These are phyloP conservation scores for Boletus pseudopeckii DNA, from an alignment of 768 basidiomycete species.

Conservation along the genomic window DNA sequence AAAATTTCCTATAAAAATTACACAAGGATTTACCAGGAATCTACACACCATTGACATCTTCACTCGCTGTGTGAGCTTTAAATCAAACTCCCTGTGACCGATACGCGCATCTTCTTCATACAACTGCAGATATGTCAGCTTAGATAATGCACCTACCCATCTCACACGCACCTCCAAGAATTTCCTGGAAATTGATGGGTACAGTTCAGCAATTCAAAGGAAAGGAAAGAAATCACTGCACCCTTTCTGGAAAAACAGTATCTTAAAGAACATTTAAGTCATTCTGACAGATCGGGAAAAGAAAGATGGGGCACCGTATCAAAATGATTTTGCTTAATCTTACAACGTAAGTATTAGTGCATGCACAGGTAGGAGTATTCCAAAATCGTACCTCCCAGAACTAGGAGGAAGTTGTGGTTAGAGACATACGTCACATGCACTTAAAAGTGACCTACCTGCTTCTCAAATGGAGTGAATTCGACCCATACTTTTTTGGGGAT, in stretches of 20 bases:
- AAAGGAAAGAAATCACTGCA: constrained; percentile 27
- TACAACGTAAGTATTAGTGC: constrained; percentile 20
- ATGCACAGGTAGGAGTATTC: background rate
- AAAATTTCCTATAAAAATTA: background rate
- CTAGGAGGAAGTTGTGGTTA: constrained; percentile 31
- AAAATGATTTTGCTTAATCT: constrained; percentile 97
- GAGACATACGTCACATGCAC: background rate
- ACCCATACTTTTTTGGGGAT: constrained; percentile 77
- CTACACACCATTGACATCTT: constrained; percentile 95
- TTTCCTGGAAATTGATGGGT: constrained; percentile 49
- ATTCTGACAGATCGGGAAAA: constrained; percentile 10
- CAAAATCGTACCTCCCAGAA: constrained; percentile 64
- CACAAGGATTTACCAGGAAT: background rate
- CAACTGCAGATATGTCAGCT: constrained; percentile 37
- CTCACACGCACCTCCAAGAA: constrained; percentile 61
- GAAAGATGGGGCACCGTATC: constrained; percentile 63
- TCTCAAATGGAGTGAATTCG: constrained; percentile 92
- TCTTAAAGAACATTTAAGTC: constrained; percentile 36
- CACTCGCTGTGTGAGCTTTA: constrained; percentile 87
- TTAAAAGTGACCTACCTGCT: constrained; percentile 49
- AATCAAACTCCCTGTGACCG: constrained; percentile 92
- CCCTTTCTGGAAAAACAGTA: constrained; percentile 99
- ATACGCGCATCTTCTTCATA: constrained; percentile 95
- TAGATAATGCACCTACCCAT: background rate
- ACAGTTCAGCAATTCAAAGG: background rate